Evolutionary conservation across 2,329 filamentous ascomycete species (phyloP), one percentile per base, ranked within the genome.

Genomic region (Diaporthe caulivora): DNA sequence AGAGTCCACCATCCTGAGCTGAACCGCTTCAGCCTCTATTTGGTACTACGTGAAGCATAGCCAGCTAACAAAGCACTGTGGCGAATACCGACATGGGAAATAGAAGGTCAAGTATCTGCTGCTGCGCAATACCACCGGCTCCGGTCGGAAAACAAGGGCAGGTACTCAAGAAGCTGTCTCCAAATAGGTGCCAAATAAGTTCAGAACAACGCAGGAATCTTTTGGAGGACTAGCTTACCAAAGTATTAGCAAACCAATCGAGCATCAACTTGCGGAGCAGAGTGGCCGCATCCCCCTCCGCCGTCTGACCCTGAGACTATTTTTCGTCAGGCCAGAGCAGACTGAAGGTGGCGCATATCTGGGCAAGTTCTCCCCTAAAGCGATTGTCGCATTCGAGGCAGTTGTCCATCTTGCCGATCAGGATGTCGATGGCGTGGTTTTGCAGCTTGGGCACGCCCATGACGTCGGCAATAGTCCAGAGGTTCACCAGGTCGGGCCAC

Each of bases 381-480:
- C 21, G 21, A 4, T 51, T 9, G 7, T 21, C 29, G 5, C 17
- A 11, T 1, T 37, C 24, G 26, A 49, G 10, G n/a, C 40, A 65
- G 10, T n/a, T 37, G 8, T 47, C 2, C 9, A 47, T 29, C 57
- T 72, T 55, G 11, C 18, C 1, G n/a, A 51, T 29, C 15, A 68
- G 34, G 17, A 57, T 51, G 7, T 29, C 24, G 8, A 60, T 17
- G 21, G 37, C 24, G n/a, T 58, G 44, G 31, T 58, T 72, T 53
- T 68, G 40, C 24, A 68, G 42, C 18, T 31, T 42, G 2, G 29
- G 60, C n/a, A 44, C 15, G 21, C 21, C 9, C 29, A 55, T 47
- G 5, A 37, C 29, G 24, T 26, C 31, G 60, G 40, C 70, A 21
- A 58, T 58, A 15, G 51, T 17, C 60, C 60, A 68, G n/a, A 72